Evolutionary conservation across 352 stramenopile genomes (phyloP).

Genomic region (Phytophthora ohioensis): DNA sequence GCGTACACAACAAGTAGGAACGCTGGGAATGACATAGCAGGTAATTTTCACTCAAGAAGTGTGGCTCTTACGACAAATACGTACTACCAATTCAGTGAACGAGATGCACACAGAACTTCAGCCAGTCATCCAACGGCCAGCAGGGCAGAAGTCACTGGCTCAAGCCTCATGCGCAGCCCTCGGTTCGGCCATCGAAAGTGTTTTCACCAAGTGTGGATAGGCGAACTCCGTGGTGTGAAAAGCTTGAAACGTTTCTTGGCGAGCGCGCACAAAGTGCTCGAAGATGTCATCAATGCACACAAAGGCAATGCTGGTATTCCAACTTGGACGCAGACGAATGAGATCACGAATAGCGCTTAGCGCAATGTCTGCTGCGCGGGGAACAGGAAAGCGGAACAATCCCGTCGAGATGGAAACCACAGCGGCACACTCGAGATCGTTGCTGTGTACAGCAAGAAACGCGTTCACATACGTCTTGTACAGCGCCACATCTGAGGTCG

Average conservation of each 20-base stretch:
- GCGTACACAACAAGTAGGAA: constrained; percentile 21
- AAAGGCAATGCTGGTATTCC: constrained; percentile 54
- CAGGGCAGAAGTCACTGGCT: background rate
- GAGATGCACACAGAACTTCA: no score
- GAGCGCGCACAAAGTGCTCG: constrained; percentile 44
- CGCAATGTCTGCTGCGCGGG: constrained; percentile 47
- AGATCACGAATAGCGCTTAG: constrained; percentile 53
- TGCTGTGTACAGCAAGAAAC: constrained; percentile 39
- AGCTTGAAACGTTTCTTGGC: constrained; percentile 9
- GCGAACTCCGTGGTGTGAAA: constrained; percentile 29
- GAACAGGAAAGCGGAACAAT: constrained; percentile 40
- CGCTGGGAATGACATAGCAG: background rate
- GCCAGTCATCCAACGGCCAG: no score
- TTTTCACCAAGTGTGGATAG: constrained; percentile 24
- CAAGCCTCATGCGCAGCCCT: constrained; percentile 1
- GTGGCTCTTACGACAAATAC: background rate
- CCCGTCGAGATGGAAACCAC: constrained; percentile 73
- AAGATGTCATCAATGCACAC: constrained; percentile 61
- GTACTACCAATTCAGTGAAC: no score
- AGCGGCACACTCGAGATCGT: constrained; percentile 51
- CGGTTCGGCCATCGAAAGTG: constrained; percentile 7
- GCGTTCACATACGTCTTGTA: constrained; percentile 68
- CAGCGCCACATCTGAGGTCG: constrained; percentile 31
- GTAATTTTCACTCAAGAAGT: background rate
- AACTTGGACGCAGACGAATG: constrained; percentile 44